phyloP scores from a whole-genome alignment of 2,329 filamentous ascomycete genomes.

The Fulvia fulva region DNA sequence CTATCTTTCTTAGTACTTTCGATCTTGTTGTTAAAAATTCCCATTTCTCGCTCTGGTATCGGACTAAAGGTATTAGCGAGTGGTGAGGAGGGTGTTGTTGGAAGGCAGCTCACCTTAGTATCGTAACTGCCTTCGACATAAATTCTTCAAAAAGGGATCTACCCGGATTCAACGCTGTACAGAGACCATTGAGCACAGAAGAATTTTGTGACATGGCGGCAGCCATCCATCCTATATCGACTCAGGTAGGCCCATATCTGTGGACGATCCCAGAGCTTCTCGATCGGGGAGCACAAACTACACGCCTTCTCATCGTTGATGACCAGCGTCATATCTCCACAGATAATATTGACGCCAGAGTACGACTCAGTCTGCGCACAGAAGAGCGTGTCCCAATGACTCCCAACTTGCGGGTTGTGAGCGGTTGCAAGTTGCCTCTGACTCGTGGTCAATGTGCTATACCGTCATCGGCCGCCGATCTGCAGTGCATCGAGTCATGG shows the following conservation, averaged over 20 bases:
- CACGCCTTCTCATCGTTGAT: slow-evolving; percentile 3
- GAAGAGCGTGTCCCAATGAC: slow-evolving; percentile 1
- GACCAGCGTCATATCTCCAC: slow-evolving; percentile 8
- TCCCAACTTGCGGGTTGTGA: background rate
- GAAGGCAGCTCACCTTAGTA: background rate
- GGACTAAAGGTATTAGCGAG: background rate
- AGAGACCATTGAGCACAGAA: background rate
- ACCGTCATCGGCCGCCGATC: slow-evolving; percentile 8
- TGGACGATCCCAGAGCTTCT: background rate
- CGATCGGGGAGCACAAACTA: slow-evolving; percentile 2
- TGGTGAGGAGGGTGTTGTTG: background rate
- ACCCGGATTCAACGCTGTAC: background rate
- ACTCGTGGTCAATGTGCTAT: slow-evolving; percentile 7
- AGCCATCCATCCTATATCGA: background rate
- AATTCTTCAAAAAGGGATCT: slow-evolving; percentile 4
- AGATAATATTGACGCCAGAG: background rate
- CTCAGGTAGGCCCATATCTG: slow-evolving; percentile 1
- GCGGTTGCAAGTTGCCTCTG: background rate
- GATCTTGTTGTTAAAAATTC: slow-evolving; percentile 8
- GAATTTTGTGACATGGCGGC: background rate
- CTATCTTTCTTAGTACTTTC: slow-evolving; percentile 4
- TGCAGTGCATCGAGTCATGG: slow-evolving; percentile 5
- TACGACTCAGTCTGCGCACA: slow-evolving; percentile 6
- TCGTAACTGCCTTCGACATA: slow-evolving; percentile 7
- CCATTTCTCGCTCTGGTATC: slow-evolving; percentile 6